Evolutionary conservation across 176 grass and related monocot genomes (phyloP).

Genomic region (Oryza glumipatula): DNA sequence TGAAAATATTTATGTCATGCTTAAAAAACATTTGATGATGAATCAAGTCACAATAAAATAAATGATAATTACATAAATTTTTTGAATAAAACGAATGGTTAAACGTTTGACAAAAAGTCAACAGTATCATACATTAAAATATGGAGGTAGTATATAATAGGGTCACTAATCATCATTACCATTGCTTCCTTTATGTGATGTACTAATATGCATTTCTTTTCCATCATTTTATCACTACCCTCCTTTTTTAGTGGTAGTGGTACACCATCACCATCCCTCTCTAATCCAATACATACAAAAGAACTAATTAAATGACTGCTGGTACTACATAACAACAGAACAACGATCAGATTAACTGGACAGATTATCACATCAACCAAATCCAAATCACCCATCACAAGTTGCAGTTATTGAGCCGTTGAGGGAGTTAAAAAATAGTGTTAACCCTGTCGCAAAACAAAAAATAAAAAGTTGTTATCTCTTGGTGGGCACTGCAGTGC

Average conservation of each 20-base stretch:
- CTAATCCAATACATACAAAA: neutral
- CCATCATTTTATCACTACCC: neutral
- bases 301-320: neutral
- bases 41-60: too few species aligned
- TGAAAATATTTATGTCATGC: too few species aligned
- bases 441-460: neutral
- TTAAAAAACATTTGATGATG: too few species aligned
- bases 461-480: neutral
- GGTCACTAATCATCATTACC: neutral
- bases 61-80: too few species aligned
- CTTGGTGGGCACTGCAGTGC: neutral
- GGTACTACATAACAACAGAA: neutral
- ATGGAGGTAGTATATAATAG: neutral
- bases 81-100: too few species aligned
- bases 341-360: slow-evolving; percentile 12
- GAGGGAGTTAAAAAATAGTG: neutral
- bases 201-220: neutral
- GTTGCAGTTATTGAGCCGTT: slow-evolving; percentile 43
- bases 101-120: too few species aligned
- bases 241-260: neutral
- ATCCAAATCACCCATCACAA: neutral
- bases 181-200: neutral
- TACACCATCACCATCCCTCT: neutral
- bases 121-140: too few species aligned
- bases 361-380: neutral